A percentile compares a stretch with the other conserved stretches of the same genome.
Conservation (phyloP, 1,139 yeast genomes). For the Zygosaccharomyces sapae region DNA sequence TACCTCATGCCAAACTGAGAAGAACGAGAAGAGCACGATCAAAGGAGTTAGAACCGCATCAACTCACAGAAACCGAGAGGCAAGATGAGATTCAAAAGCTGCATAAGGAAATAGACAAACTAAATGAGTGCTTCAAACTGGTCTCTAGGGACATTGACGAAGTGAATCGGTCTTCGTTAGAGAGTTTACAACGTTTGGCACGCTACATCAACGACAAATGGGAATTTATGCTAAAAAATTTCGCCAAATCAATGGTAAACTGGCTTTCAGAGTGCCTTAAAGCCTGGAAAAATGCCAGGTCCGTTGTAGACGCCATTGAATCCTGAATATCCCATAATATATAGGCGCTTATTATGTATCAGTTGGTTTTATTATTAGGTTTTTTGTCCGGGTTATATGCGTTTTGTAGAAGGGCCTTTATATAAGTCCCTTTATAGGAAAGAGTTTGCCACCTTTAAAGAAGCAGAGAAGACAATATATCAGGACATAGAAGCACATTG, state of each 20-base stretch:
- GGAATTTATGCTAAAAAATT: slow-evolving; percentile 28
- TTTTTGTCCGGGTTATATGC: slow-evolving; percentile 3
- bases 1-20: slow-evolving; percentile 10
- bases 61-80: slow-evolving; percentile 35
- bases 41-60: slow-evolving; percentile 29
- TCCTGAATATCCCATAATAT: background rate
- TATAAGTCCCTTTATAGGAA: background rate
- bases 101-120: slow-evolving; percentile 36
- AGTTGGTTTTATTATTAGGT: background rate
- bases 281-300: slow-evolving; percentile 35
- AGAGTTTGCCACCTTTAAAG: slow-evolving; percentile 16
- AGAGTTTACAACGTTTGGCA: slow-evolving; percentile 25
- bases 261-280: slow-evolving; percentile 35
- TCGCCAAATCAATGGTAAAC: slow-evolving; percentile 29
- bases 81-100: slow-evolving; percentile 32
- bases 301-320: slow-evolving; percentile 8
- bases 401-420: background rate
- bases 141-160: slow-evolving; percentile 36
- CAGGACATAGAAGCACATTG: background rate
- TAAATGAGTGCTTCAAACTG: slow-evolving; percentile 38
- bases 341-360: background rate
- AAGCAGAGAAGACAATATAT: background rate
- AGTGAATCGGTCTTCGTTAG: slow-evolving; percentile 34
- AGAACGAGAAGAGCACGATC: slow-evolving; percentile 17
- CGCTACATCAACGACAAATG: slow-evolving; percentile 29